A percentile compares a stretch with the other conserved stretches of the same genome.
phyloP scores from a whole-genome alignment of 2,329 filamentous ascomycete genomes.

The Alternaria triticimaculans region DNA sequence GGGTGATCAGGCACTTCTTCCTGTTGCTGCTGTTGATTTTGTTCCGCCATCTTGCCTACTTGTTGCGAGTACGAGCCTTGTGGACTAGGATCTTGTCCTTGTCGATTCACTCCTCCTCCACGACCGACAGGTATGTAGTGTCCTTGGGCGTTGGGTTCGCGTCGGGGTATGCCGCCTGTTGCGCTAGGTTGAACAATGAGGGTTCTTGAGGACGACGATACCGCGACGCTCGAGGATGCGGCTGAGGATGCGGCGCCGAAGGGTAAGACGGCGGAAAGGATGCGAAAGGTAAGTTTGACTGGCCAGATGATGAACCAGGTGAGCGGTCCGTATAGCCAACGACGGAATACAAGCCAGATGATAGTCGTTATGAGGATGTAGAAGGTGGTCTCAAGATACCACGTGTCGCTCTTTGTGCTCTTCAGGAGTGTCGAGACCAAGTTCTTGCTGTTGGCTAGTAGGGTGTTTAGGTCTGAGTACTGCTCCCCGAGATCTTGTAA shows the following conservation, averaged over 20 bases:
- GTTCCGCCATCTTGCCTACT: conserved; percentile 27
- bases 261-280: conserved; percentile 64
- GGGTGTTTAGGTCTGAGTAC: conserved; percentile 78
- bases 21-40: conserved; percentile 31
- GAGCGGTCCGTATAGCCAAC: conserved; percentile 84
- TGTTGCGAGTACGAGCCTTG: conserved; percentile 47
- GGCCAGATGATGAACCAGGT: conserved; percentile 91
- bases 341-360: conserved; percentile 83
- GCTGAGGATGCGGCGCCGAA: conserved; percentile 51
- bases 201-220: conserved; percentile 34
- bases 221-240: conserved; percentile 23
- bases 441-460: conserved; percentile 76
- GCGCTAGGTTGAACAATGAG: conserved; percentile 57
- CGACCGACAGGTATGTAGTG: conserved; percentile 57
- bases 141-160: conserved; percentile 38
- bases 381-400: conserved; percentile 92
- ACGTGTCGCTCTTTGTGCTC: conserved; percentile 95
- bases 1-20: conserved; percentile 31
- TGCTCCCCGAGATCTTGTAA: conserved; percentile 80
- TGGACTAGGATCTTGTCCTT: conserved; percentile 49
- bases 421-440: conserved; percentile 80
- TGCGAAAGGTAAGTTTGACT: conserved; percentile 69
- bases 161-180: conserved; percentile 43
- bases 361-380: conserved; percentile 81
- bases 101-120: conserved; percentile 55